Conservation (phyloP, 2,329 filamentous ascomycete genomes). For the Epichloe typhina region DNA sequence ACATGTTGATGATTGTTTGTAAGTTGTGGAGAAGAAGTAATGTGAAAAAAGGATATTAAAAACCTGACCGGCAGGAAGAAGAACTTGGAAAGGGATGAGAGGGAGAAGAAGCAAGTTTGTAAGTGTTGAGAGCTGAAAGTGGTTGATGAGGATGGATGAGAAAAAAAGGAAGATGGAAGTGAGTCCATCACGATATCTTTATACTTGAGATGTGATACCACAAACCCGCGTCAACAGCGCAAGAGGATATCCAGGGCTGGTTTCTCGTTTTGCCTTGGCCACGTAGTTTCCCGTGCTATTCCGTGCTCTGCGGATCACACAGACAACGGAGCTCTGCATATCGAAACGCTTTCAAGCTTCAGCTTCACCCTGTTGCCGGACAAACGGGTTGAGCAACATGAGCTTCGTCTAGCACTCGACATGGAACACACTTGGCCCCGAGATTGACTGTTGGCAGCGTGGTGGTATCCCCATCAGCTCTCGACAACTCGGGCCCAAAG, state of each 20-base stretch:
- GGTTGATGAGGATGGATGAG: conserved; percentile 1
- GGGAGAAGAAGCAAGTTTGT: neutral
- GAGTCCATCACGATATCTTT: conserved; percentile 2
- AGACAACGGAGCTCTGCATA: neutral
- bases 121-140: neutral
- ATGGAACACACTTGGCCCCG: neutral
- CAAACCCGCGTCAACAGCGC: neutral
- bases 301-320: neutral
- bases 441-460: neutral
- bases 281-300: neutral
- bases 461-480: neutral
- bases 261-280: neutral
- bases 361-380: neutral
- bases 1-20: conserved; percentile 13
- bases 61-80: conserved; percentile 6
- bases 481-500: neutral
- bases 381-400: neutral
- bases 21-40: neutral
- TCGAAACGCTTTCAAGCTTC: neutral
- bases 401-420: neutral
- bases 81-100: neutral
- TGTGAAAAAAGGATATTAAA: neutral
- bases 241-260: neutral
- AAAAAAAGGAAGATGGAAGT: neutral
- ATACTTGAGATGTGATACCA: conserved; percentile 1